Conservation (phyloP, 805 yeast species). For the Starmerella roubikii region DNA sequence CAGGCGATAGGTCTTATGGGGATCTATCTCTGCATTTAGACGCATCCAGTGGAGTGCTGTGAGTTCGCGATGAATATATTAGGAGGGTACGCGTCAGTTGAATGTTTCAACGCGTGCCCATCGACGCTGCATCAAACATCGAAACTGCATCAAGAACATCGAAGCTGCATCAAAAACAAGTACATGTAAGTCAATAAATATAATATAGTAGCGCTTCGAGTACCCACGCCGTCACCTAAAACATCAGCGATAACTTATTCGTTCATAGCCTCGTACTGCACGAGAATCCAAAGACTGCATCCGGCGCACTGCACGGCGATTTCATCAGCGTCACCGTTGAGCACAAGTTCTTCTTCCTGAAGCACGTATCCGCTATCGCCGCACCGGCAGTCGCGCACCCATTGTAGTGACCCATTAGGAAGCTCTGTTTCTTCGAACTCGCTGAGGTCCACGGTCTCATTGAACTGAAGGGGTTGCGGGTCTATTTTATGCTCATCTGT, state of each 20-base stretch:
- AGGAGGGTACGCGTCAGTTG: no score
- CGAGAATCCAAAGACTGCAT: slow-evolving; percentile 78
- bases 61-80: no score
- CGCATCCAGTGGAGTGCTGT: no score
- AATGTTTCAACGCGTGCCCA: no score
- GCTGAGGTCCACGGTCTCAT: slow-evolving; percentile 53
- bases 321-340: slow-evolving; percentile 43
- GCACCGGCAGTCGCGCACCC: slow-evolving; percentile 28
- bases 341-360: slow-evolving; percentile 47
- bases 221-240: no score
- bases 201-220: background rate
- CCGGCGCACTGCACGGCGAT: slow-evolving; percentile 66
- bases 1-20: slow-evolving; percentile 3
- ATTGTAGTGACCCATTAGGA: slow-evolving; percentile 14
- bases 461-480: slow-evolving; percentile 28
- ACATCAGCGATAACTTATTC: slow-evolving; percentile 21
- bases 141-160: no score
- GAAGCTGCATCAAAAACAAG: background rate
- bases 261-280: slow-evolving; percentile 44
- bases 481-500: slow-evolving; percentile 14
- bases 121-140: no score
- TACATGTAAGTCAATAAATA: background rate
- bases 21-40: background rate
- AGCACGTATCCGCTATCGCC: slow-evolving; percentile 40
- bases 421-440: slow-evolving; percentile 26